Base-by-base conservation (phyloP, 768 basidiomycete genomes). In the Suillus plorans region DNA sequence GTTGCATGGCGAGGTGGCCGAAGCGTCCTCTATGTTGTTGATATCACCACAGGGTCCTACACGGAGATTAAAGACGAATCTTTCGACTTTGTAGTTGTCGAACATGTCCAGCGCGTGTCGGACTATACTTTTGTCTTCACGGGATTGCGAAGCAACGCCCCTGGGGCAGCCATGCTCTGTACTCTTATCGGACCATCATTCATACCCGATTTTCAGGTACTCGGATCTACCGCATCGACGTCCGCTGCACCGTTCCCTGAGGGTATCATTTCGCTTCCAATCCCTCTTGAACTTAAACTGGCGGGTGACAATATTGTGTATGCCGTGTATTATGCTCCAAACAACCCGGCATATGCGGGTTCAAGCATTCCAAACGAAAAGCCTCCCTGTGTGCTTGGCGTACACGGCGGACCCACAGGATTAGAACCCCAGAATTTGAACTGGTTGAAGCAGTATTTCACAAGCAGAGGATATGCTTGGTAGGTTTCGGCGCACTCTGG, bases 381-480 rank as follows among this genome's bases (percentile, higher is more conserved):
- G 59, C 92, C 92, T 0, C 92, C 92, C 10, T 86, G 85, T 63
- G 79, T 92, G 9, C 77, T 91, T 14, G 69, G 80, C 42, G 82
- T 83, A 5, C 92, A 94, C 65, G 92, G 92, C 1, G 92, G 92
- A 0, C 92, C 93, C 0, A 92, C 90, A 0, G 69, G 68, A 3
- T 73, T 79, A 5, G 77, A 79, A 5, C 22, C 66, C 1, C 86
- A 88, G 61, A 83, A 78, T 0, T 73, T 92, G 41, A 73, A 72
- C 16, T 85, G 85, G 85, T 72, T 68, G n/a, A 83, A 79, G 55
- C 82, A 89, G 68, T 92, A 82, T 68, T 91, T 86, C 66, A 91
- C 90, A 0, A 85, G 84, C 37, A 82, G 89, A 5, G 89, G 90
- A 34, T 92, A 84, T 78, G 89, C 82, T n/a, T 91, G 89, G 90